These are phyloP conservation scores for Erythrobasidium yunnanense DNA, from an alignment of 768 basidiomycete genomes.

Conservation along the genomic window DNA sequence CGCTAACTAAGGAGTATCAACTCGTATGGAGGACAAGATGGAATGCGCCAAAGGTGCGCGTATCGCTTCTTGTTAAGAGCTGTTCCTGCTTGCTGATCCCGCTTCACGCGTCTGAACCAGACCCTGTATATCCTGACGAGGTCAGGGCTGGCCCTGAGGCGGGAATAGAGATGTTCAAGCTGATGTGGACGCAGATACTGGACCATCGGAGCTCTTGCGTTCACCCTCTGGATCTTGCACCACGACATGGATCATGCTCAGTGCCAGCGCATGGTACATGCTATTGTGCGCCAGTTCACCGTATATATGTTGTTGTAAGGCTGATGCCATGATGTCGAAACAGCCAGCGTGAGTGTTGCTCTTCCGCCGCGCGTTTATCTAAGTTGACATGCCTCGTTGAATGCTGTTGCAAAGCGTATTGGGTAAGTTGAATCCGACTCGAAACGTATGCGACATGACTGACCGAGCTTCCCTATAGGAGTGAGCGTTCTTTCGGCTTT, in stretches of 20 bases:
- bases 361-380: neutral
- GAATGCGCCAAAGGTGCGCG: constrained; percentile 6
- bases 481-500: constrained; percentile 3
- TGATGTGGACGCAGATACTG: neutral
- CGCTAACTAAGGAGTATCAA: neutral
- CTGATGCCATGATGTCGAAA: neutral
- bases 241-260: neutral
- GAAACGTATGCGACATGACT: neutral
- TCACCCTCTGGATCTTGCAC: neutral
- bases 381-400: neutral
- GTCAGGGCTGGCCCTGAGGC: no score
- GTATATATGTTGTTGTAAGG: no score
- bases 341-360: neutral
- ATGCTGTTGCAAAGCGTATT: neutral
- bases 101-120: neutral
- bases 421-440: neutral
- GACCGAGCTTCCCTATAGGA: neutral
- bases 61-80: neutral
- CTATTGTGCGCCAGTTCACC: neutral
- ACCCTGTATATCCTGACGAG: neutral
- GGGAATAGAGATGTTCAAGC: neutral
- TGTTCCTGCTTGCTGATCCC: neutral
- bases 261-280: neutral
- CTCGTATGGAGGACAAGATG: constrained; percentile 21
- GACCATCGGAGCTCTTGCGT: neutral